phyloP scores from a whole-genome alignment of 192 early-diverging fungal genomes.

The Rhizophagus sp. region DNA sequence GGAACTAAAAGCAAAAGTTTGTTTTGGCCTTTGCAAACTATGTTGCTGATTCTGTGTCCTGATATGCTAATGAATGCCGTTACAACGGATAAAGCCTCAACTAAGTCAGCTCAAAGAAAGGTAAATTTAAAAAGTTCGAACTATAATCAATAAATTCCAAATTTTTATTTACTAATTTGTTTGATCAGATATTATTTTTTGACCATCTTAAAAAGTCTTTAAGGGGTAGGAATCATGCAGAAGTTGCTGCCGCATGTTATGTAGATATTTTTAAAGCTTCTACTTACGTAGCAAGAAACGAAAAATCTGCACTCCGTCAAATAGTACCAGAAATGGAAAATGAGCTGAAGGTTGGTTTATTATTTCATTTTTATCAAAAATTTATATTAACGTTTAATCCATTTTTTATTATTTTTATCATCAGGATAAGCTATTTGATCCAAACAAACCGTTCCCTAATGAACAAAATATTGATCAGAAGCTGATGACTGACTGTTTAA shows the following conservation, averaged over 20 bases:
- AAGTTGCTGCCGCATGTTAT: constrained; percentile 70
- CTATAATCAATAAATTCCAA: neutral
- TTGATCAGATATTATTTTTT: constrained; percentile 49
- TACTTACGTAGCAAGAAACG: constrained; percentile 64
- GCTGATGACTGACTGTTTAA: constrained; percentile 73
- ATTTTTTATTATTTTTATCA: neutral
- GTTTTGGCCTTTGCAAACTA: constrained; percentile 86
- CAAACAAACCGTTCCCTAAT: constrained; percentile 45
- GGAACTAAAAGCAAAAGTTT: constrained; percentile 63
- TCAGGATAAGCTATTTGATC: constrained; percentile 69
- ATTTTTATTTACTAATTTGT: neutral
- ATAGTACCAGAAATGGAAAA: constrained; percentile 73
- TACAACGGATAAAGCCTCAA: constrained; percentile 32
- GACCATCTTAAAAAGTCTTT: constrained; percentile 56
- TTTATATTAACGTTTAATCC: neutral
- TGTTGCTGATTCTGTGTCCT: constrained; percentile 85
- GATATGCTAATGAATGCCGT: constrained; percentile 68
- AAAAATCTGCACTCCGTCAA: constrained; percentile 62
- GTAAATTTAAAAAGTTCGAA: neutral
- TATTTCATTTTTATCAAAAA: neutral
- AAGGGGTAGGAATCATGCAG: constrained; percentile 54
- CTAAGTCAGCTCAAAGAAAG: neutral
- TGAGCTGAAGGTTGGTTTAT: constrained; percentile 62
- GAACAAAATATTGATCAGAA: constrained; percentile 73
- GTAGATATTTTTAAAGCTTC: constrained; percentile 76